These are phyloP conservation scores for Emergomyces orientalis DNA, from an alignment of 2,329 filamentous ascomycete genomes.

Conservation along the genomic window DNA sequence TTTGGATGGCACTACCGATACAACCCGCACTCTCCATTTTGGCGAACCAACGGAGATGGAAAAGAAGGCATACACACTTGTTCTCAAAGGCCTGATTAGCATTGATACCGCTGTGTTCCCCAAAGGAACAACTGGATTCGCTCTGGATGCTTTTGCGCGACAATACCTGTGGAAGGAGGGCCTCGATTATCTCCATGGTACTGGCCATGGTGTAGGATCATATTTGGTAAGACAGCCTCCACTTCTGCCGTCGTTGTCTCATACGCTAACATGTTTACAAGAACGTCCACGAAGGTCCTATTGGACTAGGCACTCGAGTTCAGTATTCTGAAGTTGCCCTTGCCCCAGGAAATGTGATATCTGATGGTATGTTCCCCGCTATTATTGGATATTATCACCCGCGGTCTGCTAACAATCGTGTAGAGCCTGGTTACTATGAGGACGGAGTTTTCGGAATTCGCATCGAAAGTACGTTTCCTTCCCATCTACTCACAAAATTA, in stretches of 20 bases:
- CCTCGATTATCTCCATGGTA: constrained; percentile 91
- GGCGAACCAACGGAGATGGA: constrained; percentile 74
- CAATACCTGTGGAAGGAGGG: constrained; percentile 91
- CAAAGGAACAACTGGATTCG: constrained; percentile 89
- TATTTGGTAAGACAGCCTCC: constrained; percentile 48
- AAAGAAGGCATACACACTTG: constrained; percentile 82
- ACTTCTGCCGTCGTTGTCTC: neutral
- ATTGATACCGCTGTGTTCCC: constrained; percentile 82
- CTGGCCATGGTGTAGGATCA: constrained; percentile 89
- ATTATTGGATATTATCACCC: neutral
- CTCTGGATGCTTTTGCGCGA: constrained; percentile 76
- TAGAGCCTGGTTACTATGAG: constrained; percentile 91
- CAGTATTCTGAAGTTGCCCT: constrained; percentile 87
- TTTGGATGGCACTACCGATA: constrained; percentile 89
- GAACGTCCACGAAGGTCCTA: constrained; percentile 95
- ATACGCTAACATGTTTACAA: constrained; percentile 20
- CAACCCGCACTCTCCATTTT: constrained; percentile 88
- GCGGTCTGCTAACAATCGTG: constrained; percentile 12
- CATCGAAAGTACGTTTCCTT: constrained; percentile 59
- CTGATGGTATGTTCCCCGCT: constrained; percentile 47
- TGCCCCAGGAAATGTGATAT: constrained; percentile 86
- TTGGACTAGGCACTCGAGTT: constrained; percentile 86
- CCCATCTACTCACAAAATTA: neutral
- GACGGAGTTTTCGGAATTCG: constrained; percentile 90
- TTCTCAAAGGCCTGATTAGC: constrained; percentile 87